Evolutionary conservation across 1,284 basidiomycete genomes (phyloP), one percentile per base, ranked within the genome.

Genomic region (Hemileia vastatrix): DNA sequence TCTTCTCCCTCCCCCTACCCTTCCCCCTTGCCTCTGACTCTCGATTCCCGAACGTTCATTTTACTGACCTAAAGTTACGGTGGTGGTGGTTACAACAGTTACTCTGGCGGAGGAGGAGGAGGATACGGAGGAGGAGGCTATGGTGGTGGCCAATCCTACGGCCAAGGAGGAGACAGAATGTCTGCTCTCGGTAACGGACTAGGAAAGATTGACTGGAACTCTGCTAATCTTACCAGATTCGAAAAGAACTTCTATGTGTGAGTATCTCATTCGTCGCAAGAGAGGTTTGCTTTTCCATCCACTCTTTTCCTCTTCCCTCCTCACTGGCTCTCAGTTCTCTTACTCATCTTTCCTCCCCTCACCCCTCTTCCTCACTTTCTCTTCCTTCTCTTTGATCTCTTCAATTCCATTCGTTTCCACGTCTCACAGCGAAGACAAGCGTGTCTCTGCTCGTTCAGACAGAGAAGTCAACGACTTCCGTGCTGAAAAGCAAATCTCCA

Each of bases 221-320:
- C 66, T 24, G 64, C 69, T 53, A 59, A 69, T 40, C 71, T 75
- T 32, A 65, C 69, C n/a, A 63, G 64, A 21, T 72, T 75, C 59
- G 72, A 73, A 57, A 75, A 75, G 68, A 74, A 74, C 71, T 75
- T 75, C 54, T 75, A 75, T 68, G 52, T 67, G 36, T 40, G 36
- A 40, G 48, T 50, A n/a, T n/a, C 23, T 18, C 45, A 3, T 23
- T 27, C 27, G 27, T 27, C 27, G 27, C 27, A 27, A 27, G 27
- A 27, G 27, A 27, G 27, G 36, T 40, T 40, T 40, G 36, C 36
- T 40, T 9, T 40, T 40, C 36, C 15, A 9, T 40, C 15, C 36
- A 11, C 36, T 40, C 36, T 15, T 40, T 15, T 40, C 36, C 8
- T 40, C 9, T 15, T 40, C 15, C 36, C 36, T 40, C 36, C 36